Base-by-base conservation (phyloP, 2,329 filamentous ascomycete species). In the Paracamarosporium sp. region DNA sequence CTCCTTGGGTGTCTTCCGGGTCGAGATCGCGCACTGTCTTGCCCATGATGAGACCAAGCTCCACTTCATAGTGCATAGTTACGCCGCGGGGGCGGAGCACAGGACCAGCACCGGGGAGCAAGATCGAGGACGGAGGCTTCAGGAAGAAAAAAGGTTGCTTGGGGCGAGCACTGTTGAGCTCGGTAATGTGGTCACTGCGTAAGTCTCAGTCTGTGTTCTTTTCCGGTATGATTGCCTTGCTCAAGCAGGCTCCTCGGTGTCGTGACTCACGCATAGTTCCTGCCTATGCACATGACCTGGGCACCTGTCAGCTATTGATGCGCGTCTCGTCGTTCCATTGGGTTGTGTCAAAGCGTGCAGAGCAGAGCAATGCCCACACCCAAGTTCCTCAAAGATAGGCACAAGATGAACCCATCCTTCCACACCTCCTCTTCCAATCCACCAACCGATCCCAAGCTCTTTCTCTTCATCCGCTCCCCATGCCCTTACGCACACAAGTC, bases 101-200 rank as follows among this genome's bases (percentile, higher is more conserved):
- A 3, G 93, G 89, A 0, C 93, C 93, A 55, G 88, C 85, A 27
- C 87, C 86, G 0, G 92, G 92, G 22, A 90, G 84, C 4, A 98
- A 85, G 67, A 99, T 91, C 3, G 93, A 91, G 38, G 90, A 92
- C 0, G 93, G 81, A 1, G 95, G 95, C 84, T 99, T 99, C 68
- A 98, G 86, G 85, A 99, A 99, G 88, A 97, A 99, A 82, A 99
- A 98, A 25, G 95, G 95, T 79, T 97, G 93, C 78, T 95, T 96
- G 50, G 95, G 95, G 64, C 88, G 88, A 59, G 85, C 83, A 78
- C 90, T 97, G 79, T 93, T 93, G 67, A 99, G 86, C 82, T 99
- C 95, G 63, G 90, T 87, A 74, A 98, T 90, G 80, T 99, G 95
- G 78, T 97, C 95, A 71, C 92, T 95, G 8, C 20, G 13, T 40